Conservation (phyloP, 73 alveolate genomes). For the Diophrys appendiculata region DNA sequence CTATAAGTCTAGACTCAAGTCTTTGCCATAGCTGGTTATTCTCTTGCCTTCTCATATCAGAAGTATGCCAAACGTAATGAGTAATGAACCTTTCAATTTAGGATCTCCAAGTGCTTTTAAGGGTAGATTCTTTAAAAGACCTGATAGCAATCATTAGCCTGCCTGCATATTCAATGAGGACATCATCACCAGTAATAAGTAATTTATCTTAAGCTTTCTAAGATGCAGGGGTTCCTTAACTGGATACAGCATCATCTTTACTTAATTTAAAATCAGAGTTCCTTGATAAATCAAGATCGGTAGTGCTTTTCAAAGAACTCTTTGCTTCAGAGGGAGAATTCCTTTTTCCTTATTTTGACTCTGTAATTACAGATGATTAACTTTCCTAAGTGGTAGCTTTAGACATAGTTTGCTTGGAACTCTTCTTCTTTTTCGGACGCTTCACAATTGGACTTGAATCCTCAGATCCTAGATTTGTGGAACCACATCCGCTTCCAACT, state of each 20-base stretch:
- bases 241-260: background rate
- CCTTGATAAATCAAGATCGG: background rate
- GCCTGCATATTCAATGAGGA: slow-evolving; percentile 67
- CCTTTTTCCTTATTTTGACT: background rate
- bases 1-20: slow-evolving; percentile 62
- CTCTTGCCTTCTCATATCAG: slow-evolving; percentile 41
- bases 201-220: slow-evolving; percentile 51
- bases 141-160: slow-evolving; percentile 61
- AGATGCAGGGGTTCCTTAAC: background rate
- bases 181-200: slow-evolving; percentile 76
- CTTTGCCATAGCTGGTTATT: slow-evolving; percentile 46
- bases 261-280: background rate
- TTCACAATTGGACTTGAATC: background rate
- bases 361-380: background rate
- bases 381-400: no score
- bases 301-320: background rate
- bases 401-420: no score
- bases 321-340: background rate
- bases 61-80: slow-evolving; percentile 72
- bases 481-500: background rate
- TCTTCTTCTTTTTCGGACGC: background rate
- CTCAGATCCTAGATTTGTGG: background rate
- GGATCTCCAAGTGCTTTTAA: slow-evolving; percentile 26
- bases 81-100: slow-evolving; percentile 37
- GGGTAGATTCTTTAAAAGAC: slow-evolving; percentile 22